Conservation (phyloP, 495 filamentous ascomycete species). For the Penicillium macrosclerotiorum region DNA sequence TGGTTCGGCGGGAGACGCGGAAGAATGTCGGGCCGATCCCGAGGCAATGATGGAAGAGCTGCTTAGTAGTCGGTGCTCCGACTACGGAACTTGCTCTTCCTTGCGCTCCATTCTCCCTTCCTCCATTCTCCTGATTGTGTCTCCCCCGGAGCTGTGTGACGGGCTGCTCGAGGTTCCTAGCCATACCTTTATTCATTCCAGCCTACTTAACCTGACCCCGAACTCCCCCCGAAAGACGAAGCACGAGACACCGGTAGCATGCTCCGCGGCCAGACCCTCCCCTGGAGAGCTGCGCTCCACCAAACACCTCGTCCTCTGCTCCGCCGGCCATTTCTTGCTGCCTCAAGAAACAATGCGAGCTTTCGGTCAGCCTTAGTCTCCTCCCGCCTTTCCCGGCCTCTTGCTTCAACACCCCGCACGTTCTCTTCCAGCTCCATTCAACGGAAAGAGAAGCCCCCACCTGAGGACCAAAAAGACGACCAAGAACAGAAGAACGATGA, state of each 20-base stretch:
- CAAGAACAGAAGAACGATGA: slow-evolving; percentile 31
- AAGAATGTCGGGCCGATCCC: slow-evolving; percentile 8
- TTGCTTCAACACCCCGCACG: slow-evolving; percentile 33
- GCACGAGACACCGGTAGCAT: slow-evolving; percentile 39
- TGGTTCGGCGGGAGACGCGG: slow-evolving; percentile 16
- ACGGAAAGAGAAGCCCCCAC: slow-evolving; percentile 44
- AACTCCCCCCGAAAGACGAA: not conserved
- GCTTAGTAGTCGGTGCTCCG: slow-evolving; percentile 37
- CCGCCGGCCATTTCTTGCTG: slow-evolving; percentile 30
- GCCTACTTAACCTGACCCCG: slow-evolving; percentile 2
- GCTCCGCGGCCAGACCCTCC: slow-evolving; percentile 53
- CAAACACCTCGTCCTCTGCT: slow-evolving; percentile 41
- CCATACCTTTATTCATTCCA: slow-evolving; percentile 4
- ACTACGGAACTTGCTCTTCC: slow-evolving; percentile 21
- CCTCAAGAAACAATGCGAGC: slow-evolving; percentile 40
- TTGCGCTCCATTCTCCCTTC: slow-evolving; percentile 8
- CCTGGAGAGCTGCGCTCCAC: slow-evolving; percentile 56
- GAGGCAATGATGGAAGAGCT: slow-evolving; percentile 33
- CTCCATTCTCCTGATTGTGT: slow-evolving; percentile 6
- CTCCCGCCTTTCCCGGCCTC: slow-evolving; percentile 25
- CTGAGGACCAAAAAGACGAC: slow-evolving; percentile 39
- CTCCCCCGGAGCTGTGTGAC: slow-evolving; percentile 15
- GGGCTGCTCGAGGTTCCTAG: slow-evolving; percentile 8
- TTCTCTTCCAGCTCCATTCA: slow-evolving; percentile 43
- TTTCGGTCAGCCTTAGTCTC: slow-evolving; percentile 32